Base-by-base conservation (phyloP, 2,329 filamentous ascomycete genomes). In the Aspergillus puulaauensis region DNA sequence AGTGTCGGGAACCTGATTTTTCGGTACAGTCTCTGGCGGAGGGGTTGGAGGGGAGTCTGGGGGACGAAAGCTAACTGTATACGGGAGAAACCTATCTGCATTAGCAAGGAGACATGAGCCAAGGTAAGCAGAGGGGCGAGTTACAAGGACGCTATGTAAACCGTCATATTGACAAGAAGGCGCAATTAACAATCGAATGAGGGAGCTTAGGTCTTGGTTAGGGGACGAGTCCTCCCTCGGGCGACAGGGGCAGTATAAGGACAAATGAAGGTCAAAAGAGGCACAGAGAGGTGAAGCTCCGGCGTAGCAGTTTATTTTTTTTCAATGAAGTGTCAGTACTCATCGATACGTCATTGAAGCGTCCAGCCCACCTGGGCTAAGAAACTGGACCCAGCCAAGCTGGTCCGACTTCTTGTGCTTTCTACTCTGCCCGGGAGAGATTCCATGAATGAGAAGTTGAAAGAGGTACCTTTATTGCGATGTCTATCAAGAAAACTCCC, bases 61-160 rank as follows among this genome's bases (percentile, higher is more conserved):
- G 56, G 90, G 81, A 66, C 88, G 87, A 74, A 98, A 98, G 74
- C 96, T 88, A 69, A 96, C 82, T 41, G 93, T 98, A 74, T 96
- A 93, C 35, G 93, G 93, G 37, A 97, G 84, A 72, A 96, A 96
- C 57, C 93, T 96, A 51, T 3, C 23, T 24, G n/a, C 14, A 33
- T 50, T 14, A 23, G 43, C 21, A 31, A 62, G 61, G 24, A 21
- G 41, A 19, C 23, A 19, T 27, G 27, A 31, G 8, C 41, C 8
- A 35, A n/a, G 27, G 33, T 33, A 44, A 21, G 37, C 14, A 27
- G 39, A 49, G 14, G 21, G 27, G 46, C 39, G 19, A 23, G 17
- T 15, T 43, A 86, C 82, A 86, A 76, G 33, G 83, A 84, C 56
- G 80, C 83, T 51, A 86, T 80, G 64, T 86, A 84, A 70, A 85